Base-by-base conservation (phyloP, 2,329 filamentous ascomycete genomes). In the Neurospora sp. region DNA sequence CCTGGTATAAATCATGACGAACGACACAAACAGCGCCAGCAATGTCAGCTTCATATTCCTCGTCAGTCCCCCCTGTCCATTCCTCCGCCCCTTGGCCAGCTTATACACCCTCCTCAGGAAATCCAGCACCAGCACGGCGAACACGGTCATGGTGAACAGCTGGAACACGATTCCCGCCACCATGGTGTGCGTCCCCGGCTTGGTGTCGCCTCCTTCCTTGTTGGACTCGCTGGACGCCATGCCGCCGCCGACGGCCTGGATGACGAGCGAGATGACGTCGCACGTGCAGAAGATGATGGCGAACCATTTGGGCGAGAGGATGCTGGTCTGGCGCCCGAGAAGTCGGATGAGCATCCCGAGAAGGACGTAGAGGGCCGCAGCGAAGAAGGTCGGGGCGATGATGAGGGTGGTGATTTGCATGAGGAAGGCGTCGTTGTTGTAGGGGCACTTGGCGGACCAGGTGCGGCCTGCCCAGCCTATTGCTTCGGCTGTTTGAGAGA, bases 81-180 rank as follows among this genome's bases (percentile, higher is more conserved):
- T 38, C 9, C 19, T 66, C n/a, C 38, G 33, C 19, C 19, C n/a
- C 62, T 19, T 38, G 4, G 19, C 38, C 38, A 46, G 67, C 52
- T 33, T 17, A 62, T 62, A 62, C 3, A 78, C 76, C 11, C 82
- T 79, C 7, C 78, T 76, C 28, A 82, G 70, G 71, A 85, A 84
- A 40, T 77, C 76, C 1, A 73, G 71, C 10, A 82, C 78, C 11
- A 80, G 79, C 17, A 78, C 66, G 23, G 80, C 79, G 73, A 85
- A 85, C 28, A 83, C 74, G 5, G 81, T 82, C 75, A 85, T 84
- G n/a, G 81, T 82, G 70, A 77, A 78, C 11, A 85, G 77, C 69
- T 86, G 84, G 76, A 85, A 84, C 40, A 83, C 77, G 70, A 85
- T 84, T 70, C 84, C 84, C 1, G 79, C 80, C 10, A 85, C 81